phyloP scores from a whole-genome alignment of 2,329 filamentous ascomycete species.

The Penicillium griseofulvum region DNA sequence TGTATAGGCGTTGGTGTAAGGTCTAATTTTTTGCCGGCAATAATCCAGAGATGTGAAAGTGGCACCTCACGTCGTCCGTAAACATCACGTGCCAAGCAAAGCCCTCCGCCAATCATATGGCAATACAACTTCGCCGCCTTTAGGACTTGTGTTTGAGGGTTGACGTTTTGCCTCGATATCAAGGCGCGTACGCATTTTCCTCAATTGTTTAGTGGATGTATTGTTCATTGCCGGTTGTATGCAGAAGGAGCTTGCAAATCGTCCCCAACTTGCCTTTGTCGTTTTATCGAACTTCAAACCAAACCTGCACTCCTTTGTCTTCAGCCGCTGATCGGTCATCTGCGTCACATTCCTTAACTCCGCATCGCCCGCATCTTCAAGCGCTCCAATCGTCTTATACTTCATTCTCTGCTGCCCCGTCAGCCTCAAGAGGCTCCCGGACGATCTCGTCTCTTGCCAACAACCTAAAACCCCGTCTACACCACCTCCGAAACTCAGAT shows the following conservation, averaged over 20 bases:
- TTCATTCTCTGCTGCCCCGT: slow-evolving; percentile 6
- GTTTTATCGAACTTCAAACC: not conserved
- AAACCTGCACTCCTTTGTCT: slow-evolving; percentile 2
- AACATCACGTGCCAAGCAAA: not conserved
- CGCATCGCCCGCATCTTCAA: slow-evolving; percentile 7
- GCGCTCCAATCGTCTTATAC: not conserved
- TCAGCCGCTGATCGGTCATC: slow-evolving; percentile 7
- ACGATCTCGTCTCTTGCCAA: slow-evolving; percentile 10
- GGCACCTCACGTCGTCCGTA: not conserved
- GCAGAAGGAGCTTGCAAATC: slow-evolving; percentile 32
- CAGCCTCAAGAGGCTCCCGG: slow-evolving; percentile 15
- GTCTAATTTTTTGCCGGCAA: not conserved
- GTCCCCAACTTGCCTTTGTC: slow-evolving; percentile 2
- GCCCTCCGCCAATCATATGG: not conserved
- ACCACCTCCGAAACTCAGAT: slow-evolving; percentile 7
- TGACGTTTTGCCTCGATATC: not conserved
- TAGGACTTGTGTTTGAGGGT: not conserved
- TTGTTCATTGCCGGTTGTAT: slow-evolving; percentile 28
- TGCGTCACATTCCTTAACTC: slow-evolving; percentile 13
- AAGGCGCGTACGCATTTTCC: slow-evolving; percentile 7
- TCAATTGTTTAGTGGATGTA: slow-evolving; percentile 33
- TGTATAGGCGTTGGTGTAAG: not conserved
- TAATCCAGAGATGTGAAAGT: not conserved
- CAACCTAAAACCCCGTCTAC: slow-evolving; percentile 8
- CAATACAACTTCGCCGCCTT: not conserved